Conservation (phyloP, 2,329 filamentous ascomycete genomes). For the Colletotrichum echinochloae region DNA sequence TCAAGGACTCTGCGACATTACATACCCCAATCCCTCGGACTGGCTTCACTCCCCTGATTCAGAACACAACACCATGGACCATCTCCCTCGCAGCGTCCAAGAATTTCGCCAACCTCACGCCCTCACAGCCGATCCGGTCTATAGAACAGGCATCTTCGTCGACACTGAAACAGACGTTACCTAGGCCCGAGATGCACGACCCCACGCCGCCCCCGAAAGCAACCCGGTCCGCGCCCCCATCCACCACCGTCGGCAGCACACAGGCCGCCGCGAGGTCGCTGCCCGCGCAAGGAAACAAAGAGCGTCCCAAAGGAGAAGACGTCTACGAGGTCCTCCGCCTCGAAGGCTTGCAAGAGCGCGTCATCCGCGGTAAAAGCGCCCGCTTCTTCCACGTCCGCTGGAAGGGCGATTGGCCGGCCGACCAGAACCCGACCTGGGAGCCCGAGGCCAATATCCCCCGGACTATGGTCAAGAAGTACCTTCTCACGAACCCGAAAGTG, state of each 20-base stretch:
- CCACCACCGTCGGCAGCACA: slow-evolving; percentile 1
- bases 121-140: not conserved
- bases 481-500: slow-evolving; percentile 49
- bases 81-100: not conserved
- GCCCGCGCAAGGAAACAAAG: slow-evolving; percentile 32
- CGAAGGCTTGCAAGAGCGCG: slow-evolving; percentile 54
- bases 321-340: slow-evolving; percentile 60
- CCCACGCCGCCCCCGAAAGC: not conserved
- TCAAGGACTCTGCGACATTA: not conserved
- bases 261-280: slow-evolving; percentile 9
- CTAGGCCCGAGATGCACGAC: not conserved
- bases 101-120: not conserved
- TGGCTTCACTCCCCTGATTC: slow-evolving; percentile 26
- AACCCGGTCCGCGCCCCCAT: slow-evolving; percentile 1
- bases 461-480: slow-evolving; percentile 56
- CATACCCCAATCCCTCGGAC: not conserved
- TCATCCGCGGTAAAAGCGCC: slow-evolving; percentile 51
- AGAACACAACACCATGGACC: slow-evolving; percentile 14
- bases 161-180: not conserved
- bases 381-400: slow-evolving; percentile 66
- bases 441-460: slow-evolving; percentile 63
- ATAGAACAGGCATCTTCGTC: not conserved
- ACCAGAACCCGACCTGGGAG: slow-evolving; percentile 70
- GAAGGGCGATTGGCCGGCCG: slow-evolving; percentile 67
- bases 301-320: slow-evolving; percentile 38